phyloP scores from a whole-genome alignment of 352 stramenopile genomes.

The Globisporangium yorkense region DNA sequence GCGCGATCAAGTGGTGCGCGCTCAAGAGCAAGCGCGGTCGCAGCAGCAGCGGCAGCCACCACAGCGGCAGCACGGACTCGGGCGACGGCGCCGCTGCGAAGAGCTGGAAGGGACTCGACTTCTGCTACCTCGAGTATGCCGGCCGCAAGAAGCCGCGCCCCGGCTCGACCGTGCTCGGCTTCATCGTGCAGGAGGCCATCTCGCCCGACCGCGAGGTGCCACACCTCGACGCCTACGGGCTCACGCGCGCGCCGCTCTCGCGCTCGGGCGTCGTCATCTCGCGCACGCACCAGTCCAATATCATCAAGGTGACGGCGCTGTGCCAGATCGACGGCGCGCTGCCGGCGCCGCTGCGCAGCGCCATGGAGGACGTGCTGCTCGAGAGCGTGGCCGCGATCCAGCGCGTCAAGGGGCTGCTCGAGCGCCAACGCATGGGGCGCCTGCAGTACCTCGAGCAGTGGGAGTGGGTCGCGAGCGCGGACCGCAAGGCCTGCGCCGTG shows the following conservation, averaged over 20 bases:
- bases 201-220: conserved; percentile 54
- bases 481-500: conserved; percentile 75
- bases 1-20: conserved; percentile 56
- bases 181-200: conserved; percentile 76
- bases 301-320: conserved; percentile 63
- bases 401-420: conserved; percentile 52
- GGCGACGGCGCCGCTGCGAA: neutral
- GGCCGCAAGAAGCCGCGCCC: conserved; percentile 41
- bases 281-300: conserved; percentile 68
- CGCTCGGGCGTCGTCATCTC: conserved; percentile 71
- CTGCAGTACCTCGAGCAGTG: conserved; percentile 76
- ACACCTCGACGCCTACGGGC: conserved; percentile 53
- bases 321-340: conserved; percentile 64
- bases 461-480: conserved; percentile 63
- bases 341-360: conserved; percentile 15
- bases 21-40: conserved; percentile 18
- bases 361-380: conserved; percentile 69
- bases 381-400: conserved; percentile 51
- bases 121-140: conserved; percentile 77
- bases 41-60: neutral
- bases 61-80: neutral
- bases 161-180: conserved; percentile 52
- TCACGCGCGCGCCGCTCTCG: conserved; percentile 46
- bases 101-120: conserved; percentile 29
- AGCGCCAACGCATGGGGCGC: conserved; percentile 68